These are phyloP conservation scores for Microsporum canis DNA, from an alignment of 2,329 filamentous ascomycete genomes.

Conservation along the genomic window DNA sequence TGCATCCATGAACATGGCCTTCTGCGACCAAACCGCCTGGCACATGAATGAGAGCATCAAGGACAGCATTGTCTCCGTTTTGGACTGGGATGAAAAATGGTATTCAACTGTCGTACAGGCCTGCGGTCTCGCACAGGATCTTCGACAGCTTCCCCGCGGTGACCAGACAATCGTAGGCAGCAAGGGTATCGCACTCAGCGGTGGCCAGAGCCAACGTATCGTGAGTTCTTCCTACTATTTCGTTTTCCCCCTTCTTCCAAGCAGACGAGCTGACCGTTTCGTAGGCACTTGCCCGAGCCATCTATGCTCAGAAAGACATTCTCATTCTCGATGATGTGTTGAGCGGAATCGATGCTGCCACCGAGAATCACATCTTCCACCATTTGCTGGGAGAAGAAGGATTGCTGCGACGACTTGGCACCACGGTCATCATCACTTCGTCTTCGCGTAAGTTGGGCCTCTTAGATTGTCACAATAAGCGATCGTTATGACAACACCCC, in stretches of 20 bases:
- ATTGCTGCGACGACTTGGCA: slow-evolving; percentile 31
- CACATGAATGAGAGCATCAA: slow-evolving; percentile 33
- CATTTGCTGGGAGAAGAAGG: slow-evolving; percentile 38
- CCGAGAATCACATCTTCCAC: slow-evolving; percentile 40
- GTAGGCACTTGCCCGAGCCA: slow-evolving; percentile 41
- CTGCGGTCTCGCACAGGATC: slow-evolving; percentile 30
- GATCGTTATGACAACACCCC: background rate
- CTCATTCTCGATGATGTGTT: slow-evolving; percentile 43
- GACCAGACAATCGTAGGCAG: slow-evolving; percentile 41
- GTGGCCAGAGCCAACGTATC: slow-evolving; percentile 43
- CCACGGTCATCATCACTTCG: slow-evolving; percentile 32
- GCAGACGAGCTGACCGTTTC: background rate
- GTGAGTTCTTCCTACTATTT: slow-evolving; percentile 18
- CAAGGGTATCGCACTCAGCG: slow-evolving; percentile 42
- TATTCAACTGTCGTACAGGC: slow-evolving; percentile 28
- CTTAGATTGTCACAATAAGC: background rate
- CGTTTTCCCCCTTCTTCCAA: background rate
- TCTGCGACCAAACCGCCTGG: slow-evolving; percentile 34
- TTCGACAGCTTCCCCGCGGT: slow-evolving; percentile 30
- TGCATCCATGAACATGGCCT: slow-evolving; percentile 26
- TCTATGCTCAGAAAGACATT: slow-evolving; percentile 40
- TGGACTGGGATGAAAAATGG: slow-evolving; percentile 27
- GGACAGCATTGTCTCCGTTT: slow-evolving; percentile 31
- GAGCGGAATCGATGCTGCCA: slow-evolving; percentile 41
- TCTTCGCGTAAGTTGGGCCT: slow-evolving; percentile 22